A percentile compares a stretch with the other conserved stretches of the same genome.
Conservation (phyloP, 176 grass and related monocot genomes). For the Phyllostachys edulis region DNA sequence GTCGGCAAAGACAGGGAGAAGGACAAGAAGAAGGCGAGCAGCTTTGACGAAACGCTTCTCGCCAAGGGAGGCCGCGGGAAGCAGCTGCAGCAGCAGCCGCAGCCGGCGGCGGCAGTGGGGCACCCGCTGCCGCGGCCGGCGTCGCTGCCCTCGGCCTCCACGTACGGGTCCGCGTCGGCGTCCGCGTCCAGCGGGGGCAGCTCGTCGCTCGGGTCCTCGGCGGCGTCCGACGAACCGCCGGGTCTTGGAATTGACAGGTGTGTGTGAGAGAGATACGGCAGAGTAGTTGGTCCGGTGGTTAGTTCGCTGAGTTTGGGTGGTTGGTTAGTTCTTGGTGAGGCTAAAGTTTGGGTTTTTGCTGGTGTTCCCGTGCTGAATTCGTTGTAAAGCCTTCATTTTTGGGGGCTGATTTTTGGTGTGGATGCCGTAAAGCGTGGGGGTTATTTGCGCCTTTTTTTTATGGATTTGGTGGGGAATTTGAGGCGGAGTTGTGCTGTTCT, state of each 20-base stretch:
- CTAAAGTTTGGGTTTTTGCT: constrained; percentile 22
- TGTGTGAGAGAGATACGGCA: constrained; percentile 10
- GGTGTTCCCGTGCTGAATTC: constrained; percentile 24
- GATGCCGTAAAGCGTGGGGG: not conserved
- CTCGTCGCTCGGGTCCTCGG: constrained; percentile 60
- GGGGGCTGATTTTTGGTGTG: not conserved
- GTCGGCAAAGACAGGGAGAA: not conserved
- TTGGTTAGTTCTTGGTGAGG: constrained; percentile 17
- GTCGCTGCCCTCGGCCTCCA: constrained; percentile 26
- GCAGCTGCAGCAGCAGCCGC: not conserved
- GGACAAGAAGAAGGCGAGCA: constrained; percentile 46
- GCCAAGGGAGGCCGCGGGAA: not conserved
- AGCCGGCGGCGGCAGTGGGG: not conserved
- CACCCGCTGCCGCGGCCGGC: constrained; percentile 60
- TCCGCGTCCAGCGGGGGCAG: constrained; percentile 36
- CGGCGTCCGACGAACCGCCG: constrained; percentile 61
- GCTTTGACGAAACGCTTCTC: constrained; percentile 61
- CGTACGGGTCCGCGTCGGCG: not conserved
- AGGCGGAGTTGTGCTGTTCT: not conserved
- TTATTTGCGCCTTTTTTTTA: not conserved
- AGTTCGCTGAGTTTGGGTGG: not conserved
- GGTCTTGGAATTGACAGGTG: constrained; percentile 63
- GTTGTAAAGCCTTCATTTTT: not conserved
- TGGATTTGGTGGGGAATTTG: not conserved
- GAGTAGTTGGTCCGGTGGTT: not conserved